These are phyloP conservation scores for Rhodotorula sphaerocarpa DNA, from an alignment of 768 basidiomycete species.

Conservation along the genomic window DNA sequence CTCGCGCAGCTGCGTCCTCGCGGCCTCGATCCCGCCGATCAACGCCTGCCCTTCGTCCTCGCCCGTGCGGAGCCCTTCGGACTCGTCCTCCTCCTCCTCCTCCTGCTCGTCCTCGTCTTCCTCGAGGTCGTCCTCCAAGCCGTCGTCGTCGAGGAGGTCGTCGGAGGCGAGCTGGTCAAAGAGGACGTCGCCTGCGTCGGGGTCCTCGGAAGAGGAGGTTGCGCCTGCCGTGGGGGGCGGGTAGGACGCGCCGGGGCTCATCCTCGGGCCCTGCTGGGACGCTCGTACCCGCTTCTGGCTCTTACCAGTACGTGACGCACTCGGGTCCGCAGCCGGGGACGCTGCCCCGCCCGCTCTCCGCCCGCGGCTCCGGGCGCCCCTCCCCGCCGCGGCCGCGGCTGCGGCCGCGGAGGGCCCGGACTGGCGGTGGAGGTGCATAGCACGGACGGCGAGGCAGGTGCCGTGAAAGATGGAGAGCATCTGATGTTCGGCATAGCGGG, in stretches of 20 bases:
- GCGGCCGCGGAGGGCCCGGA: neutral
- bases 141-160: too few species aligned
- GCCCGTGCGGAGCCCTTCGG: slow-evolving; percentile 64
- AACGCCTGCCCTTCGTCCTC: slow-evolving; percentile 52
- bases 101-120: slow-evolving; percentile 2
- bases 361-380: too few species aligned
- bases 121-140: neutral
- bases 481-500: slow-evolving; percentile 75
- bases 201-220: too few species aligned
- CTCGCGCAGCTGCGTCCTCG: slow-evolving; percentile 2
- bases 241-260: too few species aligned
- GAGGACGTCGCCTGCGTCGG: too few species aligned
- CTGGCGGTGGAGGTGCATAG: slow-evolving; percentile 74
- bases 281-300: too few species aligned
- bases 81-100: slow-evolving; percentile 46
- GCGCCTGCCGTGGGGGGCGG: too few species aligned
- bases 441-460: slow-evolving; percentile 83
- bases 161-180: too few species aligned
- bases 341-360: too few species aligned
- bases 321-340: too few species aligned
- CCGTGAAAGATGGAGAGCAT: slow-evolving; percentile 86
- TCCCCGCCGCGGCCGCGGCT: neutral
- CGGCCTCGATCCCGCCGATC: slow-evolving; percentile 40
- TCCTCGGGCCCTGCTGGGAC: too few species aligned
- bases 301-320: too few species aligned